Percentiles rank a stretch among this genome's conserved stretches.
These are phyloP conservation scores for Ceratobasidium sp. DNA, from an alignment of 1,284 basidiomycete genomes.

Conservation along the genomic window DNA sequence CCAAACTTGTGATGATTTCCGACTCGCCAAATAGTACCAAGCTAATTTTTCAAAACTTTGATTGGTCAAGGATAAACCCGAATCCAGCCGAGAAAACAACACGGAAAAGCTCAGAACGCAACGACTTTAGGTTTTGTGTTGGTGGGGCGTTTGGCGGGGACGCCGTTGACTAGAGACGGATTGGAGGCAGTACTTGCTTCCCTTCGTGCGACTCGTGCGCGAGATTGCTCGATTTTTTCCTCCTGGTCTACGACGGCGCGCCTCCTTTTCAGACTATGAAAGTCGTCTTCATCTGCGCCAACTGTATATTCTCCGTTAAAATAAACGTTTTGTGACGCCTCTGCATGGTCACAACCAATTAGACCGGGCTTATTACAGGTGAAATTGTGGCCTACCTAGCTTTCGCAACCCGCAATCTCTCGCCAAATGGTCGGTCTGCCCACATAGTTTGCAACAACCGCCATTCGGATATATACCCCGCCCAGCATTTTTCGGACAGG, in stretches of 20 bases:
- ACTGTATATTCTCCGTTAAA: slow-evolving; percentile 66
- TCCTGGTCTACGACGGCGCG: slow-evolving; percentile 71
- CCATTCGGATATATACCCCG: slow-evolving; percentile 93
- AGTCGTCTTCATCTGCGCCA: slow-evolving; percentile 94
- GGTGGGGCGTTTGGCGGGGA: slow-evolving; percentile 14
- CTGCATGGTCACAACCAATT: slow-evolving; percentile 46
- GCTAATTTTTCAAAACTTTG: slow-evolving; percentile 44
- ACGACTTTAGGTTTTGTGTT: slow-evolving; percentile 37
- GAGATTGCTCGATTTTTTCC: slow-evolving; percentile 63
- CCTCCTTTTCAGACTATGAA: slow-evolving; percentile 80
- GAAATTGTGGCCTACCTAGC: slow-evolving; percentile 61
- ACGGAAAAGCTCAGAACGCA: slow-evolving; percentile 17
- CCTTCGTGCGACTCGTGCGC: slow-evolving; percentile 11
- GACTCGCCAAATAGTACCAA: slow-evolving; percentile 25
- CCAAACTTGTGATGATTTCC: slow-evolving; percentile 2
- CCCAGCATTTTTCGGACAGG: slow-evolving; percentile 83
- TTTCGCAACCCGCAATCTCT: slow-evolving; percentile 81
- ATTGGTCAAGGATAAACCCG: slow-evolving; percentile 10
- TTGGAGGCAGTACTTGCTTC: slow-evolving; percentile 7
- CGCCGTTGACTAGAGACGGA: slow-evolving; percentile 30
- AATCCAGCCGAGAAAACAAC: slow-evolving; percentile 16
- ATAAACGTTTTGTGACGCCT: slow-evolving; percentile 56
- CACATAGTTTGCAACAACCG: slow-evolving; percentile 90
- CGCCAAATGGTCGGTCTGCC: slow-evolving; percentile 85
- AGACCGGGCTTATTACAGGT: slow-evolving; percentile 7